phyloP scores from a whole-genome alignment of 306 rosid species.

The Herpetospermum pedunculosum region DNA sequence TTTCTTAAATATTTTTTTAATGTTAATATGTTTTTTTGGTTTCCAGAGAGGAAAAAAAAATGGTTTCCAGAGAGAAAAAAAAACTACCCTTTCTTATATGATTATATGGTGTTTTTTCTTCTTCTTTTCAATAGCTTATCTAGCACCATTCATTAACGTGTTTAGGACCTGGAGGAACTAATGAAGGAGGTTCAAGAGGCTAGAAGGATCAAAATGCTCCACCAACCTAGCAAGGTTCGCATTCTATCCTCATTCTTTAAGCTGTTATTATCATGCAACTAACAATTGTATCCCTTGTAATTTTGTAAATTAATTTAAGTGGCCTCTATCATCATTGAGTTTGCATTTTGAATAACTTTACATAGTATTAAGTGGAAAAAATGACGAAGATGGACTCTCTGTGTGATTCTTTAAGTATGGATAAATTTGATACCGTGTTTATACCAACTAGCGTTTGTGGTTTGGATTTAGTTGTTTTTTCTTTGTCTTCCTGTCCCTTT shows the following conservation, averaged over 20 bases:
- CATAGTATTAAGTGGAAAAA: not conserved
- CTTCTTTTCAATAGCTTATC: slow-evolving; percentile 1
- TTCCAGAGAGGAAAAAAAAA: too few relatives aligned
- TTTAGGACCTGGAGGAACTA: slow-evolving; percentile 71
- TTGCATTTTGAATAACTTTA: not conserved
- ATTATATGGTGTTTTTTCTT: not conserved
- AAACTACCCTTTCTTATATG: not conserved
- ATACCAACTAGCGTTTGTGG: too few relatives aligned
- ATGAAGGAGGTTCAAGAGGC: slow-evolving; percentile 99
- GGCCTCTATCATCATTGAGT: not conserved
- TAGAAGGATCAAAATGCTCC: slow-evolving; percentile 88
- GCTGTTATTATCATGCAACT: not conserved
- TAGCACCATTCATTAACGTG: slow-evolving; percentile 17
- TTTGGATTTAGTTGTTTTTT: too few relatives aligned
- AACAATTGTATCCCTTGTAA: not conserved
- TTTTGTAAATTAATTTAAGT: not conserved
- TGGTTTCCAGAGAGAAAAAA: not conserved
- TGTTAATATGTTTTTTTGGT: too few relatives aligned
- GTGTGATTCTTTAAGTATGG: not conserved
- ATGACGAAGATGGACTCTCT: not conserved
- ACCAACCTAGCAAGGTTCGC: slow-evolving; percentile 87
- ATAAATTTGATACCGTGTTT: not conserved
- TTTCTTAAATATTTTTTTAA: too few relatives aligned
- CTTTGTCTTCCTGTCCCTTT: not conserved
- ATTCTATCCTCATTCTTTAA: slow-evolving; percentile 6